A percentile compares a stretch with the other conserved stretches of the same genome.
Conservation (phyloP, 176 grass and related monocot genomes). For the Aegilops speltoides region DNA sequence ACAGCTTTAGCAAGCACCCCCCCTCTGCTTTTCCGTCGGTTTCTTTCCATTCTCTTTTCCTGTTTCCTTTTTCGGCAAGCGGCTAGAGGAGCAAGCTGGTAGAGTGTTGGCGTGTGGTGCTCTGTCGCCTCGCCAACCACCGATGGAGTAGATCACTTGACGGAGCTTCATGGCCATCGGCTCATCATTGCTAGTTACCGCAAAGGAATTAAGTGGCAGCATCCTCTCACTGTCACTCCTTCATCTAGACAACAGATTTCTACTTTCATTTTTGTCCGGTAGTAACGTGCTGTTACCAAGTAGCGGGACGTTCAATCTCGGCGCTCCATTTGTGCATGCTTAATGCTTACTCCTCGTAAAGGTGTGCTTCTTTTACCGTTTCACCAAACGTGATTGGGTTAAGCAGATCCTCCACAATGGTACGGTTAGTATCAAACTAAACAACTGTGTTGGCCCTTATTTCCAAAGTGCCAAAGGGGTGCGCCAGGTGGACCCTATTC, state of each 20-base stretch:
- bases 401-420: too few relatives aligned
- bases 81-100: slow-evolving; percentile 1
- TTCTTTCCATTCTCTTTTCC: slow-evolving; percentile 21
- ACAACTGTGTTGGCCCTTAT: too few relatives aligned
- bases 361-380: neutral
- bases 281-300: neutral
- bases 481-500: too few relatives aligned
- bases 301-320: neutral
- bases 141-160: neutral
- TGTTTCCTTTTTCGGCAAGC: slow-evolving; percentile 33
- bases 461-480: too few relatives aligned
- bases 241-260: slow-evolving; percentile 18
- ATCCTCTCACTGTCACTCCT: neutral
- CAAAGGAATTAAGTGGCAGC: neutral
- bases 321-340: neutral
- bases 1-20: slow-evolving; percentile 24
- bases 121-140: slow-evolving; percentile 8
- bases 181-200: neutral
- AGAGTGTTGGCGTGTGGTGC: neutral
- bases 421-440: too few relatives aligned
- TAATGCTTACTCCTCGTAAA: neutral
- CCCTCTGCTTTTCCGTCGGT: neutral
- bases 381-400: neutral
- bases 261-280: slow-evolving; percentile 10
- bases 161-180: neutral